Evolutionary conservation across 768 basidiomycete species (phyloP).

Genomic region (Xerocomellus amylosporus): DNA sequence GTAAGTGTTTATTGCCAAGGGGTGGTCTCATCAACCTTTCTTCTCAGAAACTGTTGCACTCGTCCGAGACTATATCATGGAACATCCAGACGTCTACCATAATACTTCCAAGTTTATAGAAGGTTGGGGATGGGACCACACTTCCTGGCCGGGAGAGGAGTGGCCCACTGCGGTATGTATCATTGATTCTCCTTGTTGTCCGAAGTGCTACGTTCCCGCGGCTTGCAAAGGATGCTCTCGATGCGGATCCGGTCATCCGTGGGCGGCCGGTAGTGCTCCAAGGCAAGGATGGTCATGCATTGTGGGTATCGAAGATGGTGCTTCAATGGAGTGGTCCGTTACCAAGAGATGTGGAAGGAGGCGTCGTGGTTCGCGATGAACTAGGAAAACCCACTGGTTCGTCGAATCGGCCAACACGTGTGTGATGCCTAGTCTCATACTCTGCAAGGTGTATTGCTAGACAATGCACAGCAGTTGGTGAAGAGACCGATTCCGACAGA

Average conservation of each 20-base stretch:
- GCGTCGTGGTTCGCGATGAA: constrained; percentile 69
- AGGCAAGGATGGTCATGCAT: constrained; percentile 85
- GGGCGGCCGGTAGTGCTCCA: constrained; percentile 74
- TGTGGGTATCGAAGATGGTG: constrained; percentile 75
- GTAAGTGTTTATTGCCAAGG: constrained; percentile 29
- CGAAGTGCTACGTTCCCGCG: background rate
- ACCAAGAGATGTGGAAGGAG: constrained; percentile 73
- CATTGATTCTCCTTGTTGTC: background rate
- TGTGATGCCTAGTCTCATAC: constrained; percentile 4
- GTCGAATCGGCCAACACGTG: constrained; percentile 5
- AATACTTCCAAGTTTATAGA: constrained; percentile 63
- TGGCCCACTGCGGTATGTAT: constrained; percentile 69
- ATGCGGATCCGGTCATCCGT: constrained; percentile 62
- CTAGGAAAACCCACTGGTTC: constrained; percentile 69
- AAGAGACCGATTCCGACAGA: constrained; percentile 62
- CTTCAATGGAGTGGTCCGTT: constrained; percentile 58
- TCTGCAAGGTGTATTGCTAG: constrained; percentile 64
- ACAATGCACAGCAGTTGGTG: constrained; percentile 82
- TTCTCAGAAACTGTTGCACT: constrained; percentile 57
- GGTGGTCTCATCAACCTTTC: background rate
- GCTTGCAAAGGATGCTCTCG: constrained; percentile 58
- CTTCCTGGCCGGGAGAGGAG: constrained; percentile 54
- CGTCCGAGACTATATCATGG: constrained; percentile 58
- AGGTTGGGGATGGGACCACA: constrained; percentile 93
- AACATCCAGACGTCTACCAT: constrained; percentile 52